A percentile compares a stretch with the other conserved stretches of the same genome.
Evolutionary conservation across 2,329 filamentous ascomycete genomes (phyloP).

Genomic region (Phoma sp.): DNA sequence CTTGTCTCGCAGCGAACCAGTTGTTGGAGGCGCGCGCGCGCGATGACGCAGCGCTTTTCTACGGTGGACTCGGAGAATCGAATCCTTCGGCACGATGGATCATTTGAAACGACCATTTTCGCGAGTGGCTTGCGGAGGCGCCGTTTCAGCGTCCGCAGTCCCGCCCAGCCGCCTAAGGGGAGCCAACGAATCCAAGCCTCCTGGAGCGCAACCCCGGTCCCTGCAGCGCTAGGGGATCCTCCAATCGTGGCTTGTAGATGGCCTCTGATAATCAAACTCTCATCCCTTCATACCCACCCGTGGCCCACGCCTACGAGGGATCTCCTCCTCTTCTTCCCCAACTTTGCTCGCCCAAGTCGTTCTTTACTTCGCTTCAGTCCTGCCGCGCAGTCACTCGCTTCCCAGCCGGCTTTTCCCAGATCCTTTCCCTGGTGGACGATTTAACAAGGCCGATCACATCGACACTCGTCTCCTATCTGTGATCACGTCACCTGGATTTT

Average conservation of each 20-base stretch:
- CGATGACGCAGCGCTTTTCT: slow-evolving; percentile 22
- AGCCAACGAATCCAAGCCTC: slow-evolving; percentile 21
- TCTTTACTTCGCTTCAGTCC: slow-evolving; percentile 19
- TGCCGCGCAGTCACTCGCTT: slow-evolving; percentile 28
- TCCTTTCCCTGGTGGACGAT: slow-evolving; percentile 41
- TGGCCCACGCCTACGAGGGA: slow-evolving; percentile 23
- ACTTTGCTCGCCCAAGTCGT: slow-evolving; percentile 35
- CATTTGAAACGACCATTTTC: slow-evolving; percentile 31
- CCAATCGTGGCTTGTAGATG: slow-evolving; percentile 26
- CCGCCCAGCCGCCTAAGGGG: slow-evolving; percentile 20
- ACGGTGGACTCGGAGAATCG: slow-evolving; percentile 22
- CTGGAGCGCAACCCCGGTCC: slow-evolving; percentile 16
- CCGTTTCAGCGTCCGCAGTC: slow-evolving; percentile 24
- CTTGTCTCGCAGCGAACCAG: slow-evolving; percentile 14
- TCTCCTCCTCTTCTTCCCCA: slow-evolving; percentile 26
- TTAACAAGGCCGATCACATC: slow-evolving; percentile 32
- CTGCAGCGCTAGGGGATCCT: slow-evolving; percentile 20
- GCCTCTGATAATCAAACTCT: slow-evolving; percentile 34
- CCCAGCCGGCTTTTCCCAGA: slow-evolving; percentile 38
- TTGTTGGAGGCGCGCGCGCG: neutral
- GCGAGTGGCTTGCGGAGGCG: slow-evolving; percentile 24
- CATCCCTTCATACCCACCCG: slow-evolving; percentile 30
- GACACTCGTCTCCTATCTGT: slow-evolving; percentile 29
- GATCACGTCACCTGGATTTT: slow-evolving; percentile 25
- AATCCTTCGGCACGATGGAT: slow-evolving; percentile 15